Evolutionary conservation across 139 green algal species (phyloP), one percentile per base, ranked within the genome.

Genomic region (Coelastrella sp.): DNA sequence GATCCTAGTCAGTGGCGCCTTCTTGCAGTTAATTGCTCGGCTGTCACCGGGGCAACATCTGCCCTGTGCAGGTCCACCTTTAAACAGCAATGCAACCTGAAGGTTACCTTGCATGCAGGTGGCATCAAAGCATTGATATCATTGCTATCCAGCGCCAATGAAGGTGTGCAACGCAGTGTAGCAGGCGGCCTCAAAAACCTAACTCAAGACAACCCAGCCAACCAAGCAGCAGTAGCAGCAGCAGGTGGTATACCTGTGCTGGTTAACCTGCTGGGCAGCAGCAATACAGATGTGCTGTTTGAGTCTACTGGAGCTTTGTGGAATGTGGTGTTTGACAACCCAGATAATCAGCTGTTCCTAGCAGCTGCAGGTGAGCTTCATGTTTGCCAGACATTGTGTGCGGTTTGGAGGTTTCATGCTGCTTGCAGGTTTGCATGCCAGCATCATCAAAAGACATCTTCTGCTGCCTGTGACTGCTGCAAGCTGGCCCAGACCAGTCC

Each of bases 221-320:
- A 83, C 32, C 76, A 83, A 23, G 75, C 75, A 60, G 23, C 23
- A 17, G 16, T 81, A 60, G 75, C 56, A 56, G 76, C 76, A 8
- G 76, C 76, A 64, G 76, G 76, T 7, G 76, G 76, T 17, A 83
- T 83, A 23, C 76, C 76, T 64, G 7, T 14, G 8, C 76, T 83
- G 76, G 76, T 66, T 8, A 17, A 56, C 19, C 6, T 81, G 74
- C 74, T 58, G 19, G 19, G 74, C 74, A 80, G 74, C n/a, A 64
- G 23, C 22, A 32, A 57, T 4, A 23, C 76, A 23, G 76, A 56
- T 66, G 76, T 17, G 0, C 56, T 56, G 8, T 83, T 5, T 65
- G 76, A 83, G 76, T 83, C 54, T 5, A 65, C 58, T 20, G 32
- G 32, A 60, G 76, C 76, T n/a, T 10, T 68, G 7, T 68, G 61